phyloP scores from a whole-genome alignment of 441 rosid species.

The Cnidoscolus chayamansa region DNA sequence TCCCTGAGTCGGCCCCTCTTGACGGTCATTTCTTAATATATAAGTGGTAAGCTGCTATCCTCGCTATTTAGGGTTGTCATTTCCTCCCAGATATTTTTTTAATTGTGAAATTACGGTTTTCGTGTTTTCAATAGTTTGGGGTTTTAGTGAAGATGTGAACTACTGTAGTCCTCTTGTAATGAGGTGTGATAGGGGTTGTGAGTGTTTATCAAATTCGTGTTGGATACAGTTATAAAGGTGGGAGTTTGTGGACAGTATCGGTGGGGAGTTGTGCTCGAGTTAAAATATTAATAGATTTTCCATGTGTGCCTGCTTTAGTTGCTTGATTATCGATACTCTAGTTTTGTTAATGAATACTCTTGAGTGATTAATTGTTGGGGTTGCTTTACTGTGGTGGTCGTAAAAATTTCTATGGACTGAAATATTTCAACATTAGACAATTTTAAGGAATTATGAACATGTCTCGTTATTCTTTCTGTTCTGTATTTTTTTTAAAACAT shows the following conservation, averaged over 20 bases:
- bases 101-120: neutral
- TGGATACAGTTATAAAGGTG: neutral
- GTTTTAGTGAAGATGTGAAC: no score
- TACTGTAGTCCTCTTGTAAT: no score
- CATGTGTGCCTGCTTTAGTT: no score
- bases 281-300: no score
- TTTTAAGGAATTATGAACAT: neutral
- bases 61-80: neutral
- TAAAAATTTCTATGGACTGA: neutral
- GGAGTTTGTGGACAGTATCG: neutral
- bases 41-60: conserved; percentile 55
- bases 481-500: neutral
- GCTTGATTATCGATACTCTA: no score
- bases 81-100: neutral
- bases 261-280: no score
- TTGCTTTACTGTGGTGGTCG: neutral
- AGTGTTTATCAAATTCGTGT: neutral
- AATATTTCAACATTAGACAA: neutral
- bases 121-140: neutral
- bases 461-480: neutral
- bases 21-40: conserved; percentile 89
- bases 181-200: neutral
- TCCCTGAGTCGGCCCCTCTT: conserved; percentile 79
- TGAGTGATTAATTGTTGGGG: neutral
- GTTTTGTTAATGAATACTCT: neutral